Percentiles rank a stretch among this genome's conserved stretches.
Conservation (phyloP, 495 filamentous ascomycete genomes). For the Monascus purpureus region DNA sequence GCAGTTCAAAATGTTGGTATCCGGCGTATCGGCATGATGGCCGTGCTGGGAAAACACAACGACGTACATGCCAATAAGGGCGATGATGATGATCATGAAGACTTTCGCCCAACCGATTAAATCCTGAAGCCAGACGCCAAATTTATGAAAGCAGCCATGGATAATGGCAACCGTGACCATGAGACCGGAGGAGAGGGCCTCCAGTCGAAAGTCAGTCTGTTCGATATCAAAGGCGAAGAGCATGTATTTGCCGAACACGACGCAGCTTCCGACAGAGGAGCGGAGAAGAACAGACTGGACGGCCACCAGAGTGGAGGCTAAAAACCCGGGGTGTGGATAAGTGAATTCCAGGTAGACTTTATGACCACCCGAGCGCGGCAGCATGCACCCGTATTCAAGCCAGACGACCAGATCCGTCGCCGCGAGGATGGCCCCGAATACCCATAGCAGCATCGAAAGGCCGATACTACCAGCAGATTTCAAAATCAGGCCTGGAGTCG, state of each 20-base stretch:
- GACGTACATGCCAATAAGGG: slow-evolving; percentile 28
- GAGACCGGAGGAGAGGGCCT: slow-evolving; percentile 20
- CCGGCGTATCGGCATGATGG: slow-evolving; percentile 1
- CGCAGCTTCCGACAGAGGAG: slow-evolving; percentile 41
- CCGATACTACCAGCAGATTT: slow-evolving; percentile 54
- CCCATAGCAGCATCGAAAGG: slow-evolving; percentile 49
- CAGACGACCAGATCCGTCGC: slow-evolving; percentile 45
- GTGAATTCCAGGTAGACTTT: slow-evolving; percentile 58
- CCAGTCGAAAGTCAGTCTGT: slow-evolving; percentile 21
- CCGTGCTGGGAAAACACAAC: slow-evolving; percentile 14
- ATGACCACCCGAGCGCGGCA: slow-evolving; percentile 53
- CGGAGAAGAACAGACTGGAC: slow-evolving; percentile 55
- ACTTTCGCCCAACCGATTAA: slow-evolving; percentile 34
- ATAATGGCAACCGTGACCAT: slow-evolving; percentile 22
- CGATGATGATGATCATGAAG: slow-evolving; percentile 29
- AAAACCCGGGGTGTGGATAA: slow-evolving; percentile 52
- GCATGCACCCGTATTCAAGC: slow-evolving; percentile 60
- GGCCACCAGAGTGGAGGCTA: slow-evolving; percentile 54
- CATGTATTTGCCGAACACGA: slow-evolving; percentile 32
- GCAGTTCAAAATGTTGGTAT: slow-evolving; percentile 9
- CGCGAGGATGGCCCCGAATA: slow-evolving; percentile 45
- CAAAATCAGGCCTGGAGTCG: slow-evolving; percentile 54
- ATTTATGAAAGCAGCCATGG: slow-evolving; percentile 22
- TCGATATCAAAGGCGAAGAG: slow-evolving; percentile 22
- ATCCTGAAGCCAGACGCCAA: slow-evolving; percentile 31